Evolutionary conservation across 805 yeast species (phyloP).

Genomic region (Metschnikowia bowlesiae): DNA sequence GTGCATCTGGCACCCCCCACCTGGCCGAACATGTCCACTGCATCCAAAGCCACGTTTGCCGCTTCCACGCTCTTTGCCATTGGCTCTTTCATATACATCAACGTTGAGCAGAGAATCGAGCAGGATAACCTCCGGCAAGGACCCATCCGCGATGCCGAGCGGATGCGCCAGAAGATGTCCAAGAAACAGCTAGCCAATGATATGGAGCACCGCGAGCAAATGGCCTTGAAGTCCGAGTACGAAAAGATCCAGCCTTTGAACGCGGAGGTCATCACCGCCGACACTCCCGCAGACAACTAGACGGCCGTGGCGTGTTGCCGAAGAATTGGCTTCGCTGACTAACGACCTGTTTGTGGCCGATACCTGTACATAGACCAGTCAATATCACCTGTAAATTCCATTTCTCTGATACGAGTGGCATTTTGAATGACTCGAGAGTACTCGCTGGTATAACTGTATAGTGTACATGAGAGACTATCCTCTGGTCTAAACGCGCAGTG

Average conservation of each 20-base stretch:
- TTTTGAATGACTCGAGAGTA: too few species aligned
- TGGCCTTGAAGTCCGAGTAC: constrained; percentile 52
- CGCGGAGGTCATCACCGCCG: constrained; percentile 33
- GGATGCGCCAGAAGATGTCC: constrained; percentile 43
- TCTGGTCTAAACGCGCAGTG: too few species aligned
- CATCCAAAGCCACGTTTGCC: constrained; percentile 72
- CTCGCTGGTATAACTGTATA: too few species aligned
- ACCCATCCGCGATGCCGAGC: constrained; percentile 75
- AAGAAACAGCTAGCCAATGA: constrained; percentile 50
- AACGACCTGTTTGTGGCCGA: not conserved
- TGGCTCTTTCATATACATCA: constrained; percentile 63
- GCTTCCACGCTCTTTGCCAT: constrained; percentile 51
- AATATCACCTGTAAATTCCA: too few species aligned
- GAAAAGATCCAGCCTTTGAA: constrained; percentile 58
- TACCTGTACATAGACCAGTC: not conserved
- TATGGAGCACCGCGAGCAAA: constrained; percentile 63
- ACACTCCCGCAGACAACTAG: not conserved
- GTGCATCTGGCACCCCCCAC: not conserved
- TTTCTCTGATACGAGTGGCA: too few species aligned
- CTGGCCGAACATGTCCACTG: constrained; percentile 58
- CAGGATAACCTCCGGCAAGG: constrained; percentile 73
- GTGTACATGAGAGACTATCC: too few species aligned
- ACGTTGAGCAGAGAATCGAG: constrained; percentile 64
- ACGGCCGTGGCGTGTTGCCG: too few species aligned
- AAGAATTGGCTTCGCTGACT: too few species aligned